Percentiles rank a stretch among this genome's conserved stretches.
These are phyloP conservation scores for Fusarium subtropicale DNA, from an alignment of 2,329 filamentous ascomycete species.

Conservation along the genomic window DNA sequence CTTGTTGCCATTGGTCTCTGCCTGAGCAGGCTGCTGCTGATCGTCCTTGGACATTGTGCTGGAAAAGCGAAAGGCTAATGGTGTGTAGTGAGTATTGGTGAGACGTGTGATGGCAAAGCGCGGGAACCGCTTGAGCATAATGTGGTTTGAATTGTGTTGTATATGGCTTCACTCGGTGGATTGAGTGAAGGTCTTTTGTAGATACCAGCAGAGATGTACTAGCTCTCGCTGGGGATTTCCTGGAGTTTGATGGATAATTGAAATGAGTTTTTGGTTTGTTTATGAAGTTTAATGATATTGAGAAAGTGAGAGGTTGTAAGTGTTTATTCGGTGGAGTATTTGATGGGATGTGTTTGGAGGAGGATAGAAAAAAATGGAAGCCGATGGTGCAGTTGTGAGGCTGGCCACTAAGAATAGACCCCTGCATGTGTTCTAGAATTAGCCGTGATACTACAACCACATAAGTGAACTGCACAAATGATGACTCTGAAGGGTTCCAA, in stretches of 20 bases:
- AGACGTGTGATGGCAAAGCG: slow-evolving; percentile 23
- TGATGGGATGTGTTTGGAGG: neutral
- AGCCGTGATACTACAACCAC: neutral
- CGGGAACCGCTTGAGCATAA: slow-evolving; percentile 34
- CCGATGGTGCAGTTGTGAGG: slow-evolving; percentile 6
- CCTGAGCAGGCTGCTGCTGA: slow-evolving; percentile 10
- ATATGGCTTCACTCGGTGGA: slow-evolving; percentile 14
- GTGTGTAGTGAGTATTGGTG: slow-evolving; percentile 3
- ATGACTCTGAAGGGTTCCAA: neutral
- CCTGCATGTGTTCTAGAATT: slow-evolving; percentile 23
- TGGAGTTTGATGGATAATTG: neutral
- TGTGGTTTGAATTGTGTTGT: slow-evolving; percentile 1
- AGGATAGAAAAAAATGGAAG: slow-evolving; percentile 33
- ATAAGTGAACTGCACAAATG: neutral
- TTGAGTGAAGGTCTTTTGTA: neutral
- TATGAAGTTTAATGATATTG: neutral
- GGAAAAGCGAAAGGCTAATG: slow-evolving; percentile 17
- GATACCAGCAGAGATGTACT: neutral
- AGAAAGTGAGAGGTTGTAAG: neutral
- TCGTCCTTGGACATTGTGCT: slow-evolving; percentile 16
- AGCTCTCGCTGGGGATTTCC: neutral
- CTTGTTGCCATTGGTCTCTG: slow-evolving; percentile 17
- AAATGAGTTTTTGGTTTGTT: neutral
- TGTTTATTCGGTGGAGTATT: neutral
- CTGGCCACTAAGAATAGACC: slow-evolving; percentile 29